Conservation (phyloP, 2,329 filamentous ascomycete species). For the Calonectria pseudoturangicola region DNA sequence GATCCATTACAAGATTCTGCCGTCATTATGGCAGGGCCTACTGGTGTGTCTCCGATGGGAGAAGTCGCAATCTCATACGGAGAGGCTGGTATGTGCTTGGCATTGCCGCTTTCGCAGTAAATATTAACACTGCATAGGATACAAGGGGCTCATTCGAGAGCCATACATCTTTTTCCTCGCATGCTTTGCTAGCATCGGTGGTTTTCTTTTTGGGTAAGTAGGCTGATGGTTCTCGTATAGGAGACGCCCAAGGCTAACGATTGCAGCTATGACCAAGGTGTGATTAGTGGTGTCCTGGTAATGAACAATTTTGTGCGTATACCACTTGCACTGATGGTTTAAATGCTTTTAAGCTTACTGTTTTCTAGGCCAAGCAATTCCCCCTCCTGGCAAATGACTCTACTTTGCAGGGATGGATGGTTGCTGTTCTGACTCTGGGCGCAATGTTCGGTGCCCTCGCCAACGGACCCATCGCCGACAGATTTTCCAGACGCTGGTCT, state of each 20-base stretch:
- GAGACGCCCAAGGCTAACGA: background rate
- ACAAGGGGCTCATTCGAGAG: slow-evolving; percentile 35
- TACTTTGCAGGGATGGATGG: slow-evolving; percentile 57
- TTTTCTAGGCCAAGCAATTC: slow-evolving; percentile 30
- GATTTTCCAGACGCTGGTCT: slow-evolving; percentile 51
- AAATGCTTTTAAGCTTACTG: background rate
- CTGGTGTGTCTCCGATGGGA: slow-evolving; percentile 26
- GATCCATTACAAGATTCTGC: background rate
- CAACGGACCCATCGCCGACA: slow-evolving; percentile 58
- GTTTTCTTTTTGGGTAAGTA: slow-evolving; percentile 31
- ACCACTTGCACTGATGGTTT: background rate
- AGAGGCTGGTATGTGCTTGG: slow-evolving; percentile 10
- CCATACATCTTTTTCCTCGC: slow-evolving; percentile 34
- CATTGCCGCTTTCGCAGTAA: no score
- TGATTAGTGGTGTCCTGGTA: slow-evolving; percentile 34
- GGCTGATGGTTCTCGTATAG: background rate
- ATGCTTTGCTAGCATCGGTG: slow-evolving; percentile 36
- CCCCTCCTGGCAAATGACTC: slow-evolving; percentile 29
- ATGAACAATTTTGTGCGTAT: slow-evolving; percentile 34
- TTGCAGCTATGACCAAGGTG: slow-evolving; percentile 30
- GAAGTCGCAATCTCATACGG: slow-evolving; percentile 33
- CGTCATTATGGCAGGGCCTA: slow-evolving; percentile 19
- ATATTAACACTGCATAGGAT: background rate
- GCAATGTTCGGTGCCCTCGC: slow-evolving; percentile 67
- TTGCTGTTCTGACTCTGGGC: slow-evolving; percentile 65